Conservation (phyloP, 2,329 filamentous ascomycete species). For the Fusarium domesticum region DNA sequence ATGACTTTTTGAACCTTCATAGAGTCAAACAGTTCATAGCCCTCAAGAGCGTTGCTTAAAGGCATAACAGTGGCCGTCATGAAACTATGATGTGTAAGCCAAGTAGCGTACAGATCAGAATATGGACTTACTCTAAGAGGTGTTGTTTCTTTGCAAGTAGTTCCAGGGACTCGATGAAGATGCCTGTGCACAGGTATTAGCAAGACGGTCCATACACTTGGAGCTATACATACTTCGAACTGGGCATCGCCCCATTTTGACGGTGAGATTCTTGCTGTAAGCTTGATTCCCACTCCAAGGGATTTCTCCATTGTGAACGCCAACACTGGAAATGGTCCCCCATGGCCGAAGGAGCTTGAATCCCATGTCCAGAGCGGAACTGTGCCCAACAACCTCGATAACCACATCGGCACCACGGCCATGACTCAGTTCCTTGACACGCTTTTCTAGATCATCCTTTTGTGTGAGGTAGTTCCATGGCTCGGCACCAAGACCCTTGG, state of each 20-base stretch:
- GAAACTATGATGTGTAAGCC: conserved; percentile 46
- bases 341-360: conserved; percentile 64
- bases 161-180: conserved; percentile 8
- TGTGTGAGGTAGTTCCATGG: conserved; percentile 70
- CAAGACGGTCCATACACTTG: conserved; percentile 35
- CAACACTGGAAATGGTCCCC: conserved; percentile 66
- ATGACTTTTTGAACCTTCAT: conserved; percentile 69
- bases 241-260: conserved; percentile 70
- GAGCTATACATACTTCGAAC: conserved; percentile 46
- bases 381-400: conserved; percentile 69
- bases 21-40: conserved; percentile 64
- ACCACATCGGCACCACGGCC: conserved; percentile 81
- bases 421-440: conserved; percentile 68
- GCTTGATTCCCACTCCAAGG: conserved; percentile 60
- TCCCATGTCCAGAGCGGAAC: conserved; percentile 61
- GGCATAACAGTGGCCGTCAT: conserved; percentile 71
- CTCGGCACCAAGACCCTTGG: conserved; percentile 11
- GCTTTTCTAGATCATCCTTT: conserved; percentile 58
- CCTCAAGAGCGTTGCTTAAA: conserved; percentile 58
- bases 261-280: conserved; percentile 61
- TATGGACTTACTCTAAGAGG: conserved; percentile 5
- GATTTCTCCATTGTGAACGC: conserved; percentile 67
- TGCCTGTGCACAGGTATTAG: too few relatives aligned
- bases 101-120: too few relatives aligned
- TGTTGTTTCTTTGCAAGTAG: conserved; percentile 16